Percentiles rank a stretch among this genome's conserved stretches.
phyloP scores from a whole-genome alignment of 1,284 basidiomycete species.

The Malassezia dermatis region DNA sequence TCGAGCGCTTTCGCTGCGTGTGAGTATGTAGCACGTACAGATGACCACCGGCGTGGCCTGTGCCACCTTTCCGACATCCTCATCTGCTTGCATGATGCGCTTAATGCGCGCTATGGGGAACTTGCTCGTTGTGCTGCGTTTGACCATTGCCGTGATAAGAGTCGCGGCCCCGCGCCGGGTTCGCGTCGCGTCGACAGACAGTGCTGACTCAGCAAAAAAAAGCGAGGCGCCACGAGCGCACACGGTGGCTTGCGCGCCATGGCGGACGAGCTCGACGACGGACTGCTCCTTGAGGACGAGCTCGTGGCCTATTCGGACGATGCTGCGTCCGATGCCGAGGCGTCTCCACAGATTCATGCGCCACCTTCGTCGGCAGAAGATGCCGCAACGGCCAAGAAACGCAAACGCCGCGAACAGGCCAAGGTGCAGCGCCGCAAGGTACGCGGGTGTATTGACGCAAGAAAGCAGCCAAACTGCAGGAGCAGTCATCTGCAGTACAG shows the following conservation, averaged over 20 bases:
- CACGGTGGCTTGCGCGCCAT: conserved; percentile 12
- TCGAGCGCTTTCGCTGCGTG: conserved; percentile 82
- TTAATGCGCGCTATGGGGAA: conserved; percentile 71
- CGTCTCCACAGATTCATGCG: background rate
- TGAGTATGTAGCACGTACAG: conserved; percentile 58
- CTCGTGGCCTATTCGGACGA: conserved; percentile 16
- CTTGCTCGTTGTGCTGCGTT: conserved; percentile 34
- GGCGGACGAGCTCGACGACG: conserved; percentile 36
- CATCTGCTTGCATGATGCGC: conserved; percentile 99
- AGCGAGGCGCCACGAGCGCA: background rate
- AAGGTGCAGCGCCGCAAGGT: conserved; percentile 12
- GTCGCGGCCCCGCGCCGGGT: background rate
- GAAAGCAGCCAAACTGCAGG: conserved; percentile 1
- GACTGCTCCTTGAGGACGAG: conserved; percentile 30
- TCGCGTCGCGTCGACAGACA: background rate
- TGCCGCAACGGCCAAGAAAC: conserved; percentile 24
- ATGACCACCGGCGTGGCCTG: conserved; percentile 94
- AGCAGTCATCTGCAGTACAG: background rate
- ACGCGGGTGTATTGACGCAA: background rate
- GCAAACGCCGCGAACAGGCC: conserved; percentile 18
- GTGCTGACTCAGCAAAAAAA: conserved; percentile 1
- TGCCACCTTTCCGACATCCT: conserved; percentile 97
- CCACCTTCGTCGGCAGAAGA: conserved; percentile 15
- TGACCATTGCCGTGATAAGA: conserved; percentile 27
- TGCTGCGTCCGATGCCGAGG: background rate